Evolutionary conservation across 345 rosid genomes (phyloP).

Genomic region (Nephelium lappaceum): DNA sequence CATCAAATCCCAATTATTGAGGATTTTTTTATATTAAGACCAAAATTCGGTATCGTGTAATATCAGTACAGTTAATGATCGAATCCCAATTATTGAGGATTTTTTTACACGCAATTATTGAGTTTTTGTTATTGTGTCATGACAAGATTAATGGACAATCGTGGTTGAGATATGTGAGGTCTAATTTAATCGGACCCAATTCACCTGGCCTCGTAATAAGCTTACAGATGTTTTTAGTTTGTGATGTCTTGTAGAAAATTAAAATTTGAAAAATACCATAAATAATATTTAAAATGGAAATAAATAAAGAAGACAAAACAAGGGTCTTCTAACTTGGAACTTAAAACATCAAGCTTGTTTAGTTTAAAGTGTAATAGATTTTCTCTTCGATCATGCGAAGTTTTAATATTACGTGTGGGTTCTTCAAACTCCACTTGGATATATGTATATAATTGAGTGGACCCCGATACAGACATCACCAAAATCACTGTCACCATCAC

Average conservation of each 20-base stretch:
- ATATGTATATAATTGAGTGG: background rate
- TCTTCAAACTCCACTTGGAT: background rate
- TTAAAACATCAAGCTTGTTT: no score
- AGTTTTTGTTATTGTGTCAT: background rate
- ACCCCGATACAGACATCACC: background rate
- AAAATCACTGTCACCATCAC: no score
- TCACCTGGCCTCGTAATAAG: no score
- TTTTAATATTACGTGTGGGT: background rate
- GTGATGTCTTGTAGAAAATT: no score
- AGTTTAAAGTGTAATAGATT: background rate
- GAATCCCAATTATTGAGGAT: background rate
- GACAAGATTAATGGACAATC: background rate
- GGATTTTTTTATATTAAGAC: background rate
- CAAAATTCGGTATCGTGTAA: background rate
- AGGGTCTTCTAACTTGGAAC: no score
- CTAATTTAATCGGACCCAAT: background rate
- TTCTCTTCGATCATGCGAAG: background rate
- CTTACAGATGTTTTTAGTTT: no score
- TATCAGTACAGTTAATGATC: background rate
- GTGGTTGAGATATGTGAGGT: background rate
- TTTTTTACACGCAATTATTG: no score
- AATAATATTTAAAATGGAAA: no score
- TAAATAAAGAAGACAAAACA: no score
- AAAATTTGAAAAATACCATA: no score
- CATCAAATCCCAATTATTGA: conserved; percentile 1